These are phyloP conservation scores for Sicyos edulis DNA, from an alignment of 306 rosid species.

Conservation along the genomic window DNA sequence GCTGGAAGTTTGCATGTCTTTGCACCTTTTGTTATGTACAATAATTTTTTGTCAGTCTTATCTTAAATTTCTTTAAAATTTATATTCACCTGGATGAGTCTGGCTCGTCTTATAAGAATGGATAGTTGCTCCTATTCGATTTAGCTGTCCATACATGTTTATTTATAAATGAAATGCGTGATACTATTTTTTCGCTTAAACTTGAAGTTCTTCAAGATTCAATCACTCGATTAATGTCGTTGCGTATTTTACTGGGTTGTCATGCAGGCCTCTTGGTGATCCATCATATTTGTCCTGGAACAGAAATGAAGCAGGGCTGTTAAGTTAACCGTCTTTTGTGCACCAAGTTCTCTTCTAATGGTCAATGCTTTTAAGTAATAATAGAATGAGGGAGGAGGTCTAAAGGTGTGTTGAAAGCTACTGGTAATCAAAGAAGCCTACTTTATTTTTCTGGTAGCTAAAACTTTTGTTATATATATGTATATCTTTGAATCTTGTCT, in stretches of 20 bases:
- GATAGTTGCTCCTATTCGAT: background rate
- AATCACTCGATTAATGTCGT: background rate
- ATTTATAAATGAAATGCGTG: background rate
- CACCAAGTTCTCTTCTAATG: slow-evolving; percentile 9
- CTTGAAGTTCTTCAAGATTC: background rate
- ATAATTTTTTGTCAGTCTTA: slow-evolving; percentile 7
- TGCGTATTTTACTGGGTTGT: background rate
- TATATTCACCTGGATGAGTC: too few species aligned
- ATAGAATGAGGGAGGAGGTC: slow-evolving; percentile 2
- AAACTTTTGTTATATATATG: slow-evolving; percentile 10
- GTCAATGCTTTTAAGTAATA: background rate
- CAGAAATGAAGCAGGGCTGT: slow-evolving; percentile 35
- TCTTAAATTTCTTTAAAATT: background rate
- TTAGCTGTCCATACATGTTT: background rate
- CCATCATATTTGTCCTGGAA: slow-evolving; percentile 88
- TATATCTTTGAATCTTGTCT: slow-evolving; percentile 5
- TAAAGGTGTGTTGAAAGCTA: background rate
- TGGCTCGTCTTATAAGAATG: too few species aligned
- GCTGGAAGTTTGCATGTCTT: slow-evolving; percentile 10
- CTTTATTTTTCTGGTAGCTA: slow-evolving; percentile 9
- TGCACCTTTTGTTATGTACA: background rate
- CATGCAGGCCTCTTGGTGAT: slow-evolving; percentile 86
- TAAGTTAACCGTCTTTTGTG: slow-evolving; percentile 22
- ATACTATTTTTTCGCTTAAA: background rate
- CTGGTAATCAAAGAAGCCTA: background rate